Evolutionary conservation across 371 early-diverging fungal genomes (phyloP), one percentile per base, ranked within the genome.

Genomic region (Apophysomyces elegans): DNA sequence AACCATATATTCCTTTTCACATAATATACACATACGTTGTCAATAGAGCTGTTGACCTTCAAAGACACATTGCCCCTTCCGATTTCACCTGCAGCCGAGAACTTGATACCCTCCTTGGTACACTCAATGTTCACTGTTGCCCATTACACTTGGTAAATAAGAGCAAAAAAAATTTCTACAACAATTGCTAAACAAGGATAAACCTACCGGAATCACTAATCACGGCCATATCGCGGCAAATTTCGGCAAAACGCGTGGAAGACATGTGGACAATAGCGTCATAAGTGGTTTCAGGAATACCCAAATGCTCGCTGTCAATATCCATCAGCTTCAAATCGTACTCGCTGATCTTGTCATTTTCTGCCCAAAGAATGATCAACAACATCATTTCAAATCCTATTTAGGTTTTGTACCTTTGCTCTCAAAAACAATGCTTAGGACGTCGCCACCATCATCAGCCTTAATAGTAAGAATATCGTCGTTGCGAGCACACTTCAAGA

Each of bases 291-390:
- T 96, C 97, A 59, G 99, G 99, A 68, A 98, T 96, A 71, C 94
- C 96, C 69, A 98, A 86, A 74, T 97, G 95, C 67, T 99, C 99
- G 59, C 88, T 86, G 77, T 97, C 98, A 71, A 98, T 95, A 74
- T 96, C 96, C 94, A 99, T 95, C 63, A 99, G 86, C 85, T 98
- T 99, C 63, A 99, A 84, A 68, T 96, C 94, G 77, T 91, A 98
- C 78, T 97, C 97, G 66, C 93, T 91, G 63, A 93, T 83, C 61
- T 95, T 87, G 66, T 96, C 96, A 65, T 88, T 88, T 39, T 91
- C 93, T 91, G 77, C 32, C 37, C 14, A 44, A 13, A 9, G 21
- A 43, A 37, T 37, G 21, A 70, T 47, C 37, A 18, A 38, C 37
- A 41, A n/a, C 2, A 43, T 5, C 7, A 12, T 7, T 50, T 13